Evolutionary conservation across 31 red algal genomes (phyloP).

Genomic region (Asparagopsis taxiformis): DNA sequence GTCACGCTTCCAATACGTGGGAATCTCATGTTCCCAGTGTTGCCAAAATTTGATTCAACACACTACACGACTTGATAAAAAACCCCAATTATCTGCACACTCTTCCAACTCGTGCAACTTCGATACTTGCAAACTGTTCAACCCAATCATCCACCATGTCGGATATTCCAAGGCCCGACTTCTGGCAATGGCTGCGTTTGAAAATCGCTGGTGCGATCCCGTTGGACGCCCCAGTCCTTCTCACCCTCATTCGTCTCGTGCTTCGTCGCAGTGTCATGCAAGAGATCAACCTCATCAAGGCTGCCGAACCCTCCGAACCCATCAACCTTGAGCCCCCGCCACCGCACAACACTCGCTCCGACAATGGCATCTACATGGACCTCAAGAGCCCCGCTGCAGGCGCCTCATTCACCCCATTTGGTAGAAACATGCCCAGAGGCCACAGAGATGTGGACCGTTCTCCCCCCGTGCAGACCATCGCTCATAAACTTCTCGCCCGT

Average conservation of each 20-base stretch:
- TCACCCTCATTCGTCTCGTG: background rate
- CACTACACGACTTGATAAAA: too few species aligned
- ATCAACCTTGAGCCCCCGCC: background rate
- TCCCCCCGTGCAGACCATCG: background rate
- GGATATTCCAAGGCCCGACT: too few species aligned
- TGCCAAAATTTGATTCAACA: too few species aligned
- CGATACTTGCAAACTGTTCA: too few species aligned
- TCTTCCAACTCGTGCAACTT: too few species aligned
- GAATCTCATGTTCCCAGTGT: too few species aligned
- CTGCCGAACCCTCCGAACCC: constrained; percentile 1
- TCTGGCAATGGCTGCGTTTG: too few species aligned
- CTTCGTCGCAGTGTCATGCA: constrained; percentile 3
- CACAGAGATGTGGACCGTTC: background rate
- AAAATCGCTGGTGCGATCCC: too few species aligned
- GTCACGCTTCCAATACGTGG: too few species aligned
- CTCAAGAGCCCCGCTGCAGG: background rate
- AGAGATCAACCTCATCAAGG: background rate
- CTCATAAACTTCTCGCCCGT: constrained; percentile 5
- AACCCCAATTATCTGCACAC: too few species aligned
- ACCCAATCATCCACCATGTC: too few species aligned
- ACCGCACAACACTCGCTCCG: constrained; percentile 21
- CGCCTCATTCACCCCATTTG: constrained; percentile 10
- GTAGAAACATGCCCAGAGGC: constrained; percentile 11
- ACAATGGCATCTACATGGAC: constrained; percentile 16
- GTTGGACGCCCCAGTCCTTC: too few species aligned